Conservation (phyloP, 257 asterid genomes). For the Gentiana straminea region DNA sequence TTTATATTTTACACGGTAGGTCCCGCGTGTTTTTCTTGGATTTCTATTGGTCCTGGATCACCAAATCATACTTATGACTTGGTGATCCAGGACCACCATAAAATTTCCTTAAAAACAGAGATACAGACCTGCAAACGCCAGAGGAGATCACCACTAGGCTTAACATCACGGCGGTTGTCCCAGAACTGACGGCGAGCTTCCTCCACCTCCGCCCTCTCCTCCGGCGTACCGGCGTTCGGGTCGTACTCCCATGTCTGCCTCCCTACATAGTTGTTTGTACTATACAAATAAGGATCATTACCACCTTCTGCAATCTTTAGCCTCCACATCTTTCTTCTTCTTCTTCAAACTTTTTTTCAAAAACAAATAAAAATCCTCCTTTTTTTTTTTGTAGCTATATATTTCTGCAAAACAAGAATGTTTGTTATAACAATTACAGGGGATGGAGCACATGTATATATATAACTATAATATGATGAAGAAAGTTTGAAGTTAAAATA, state of each 20-base stretch:
- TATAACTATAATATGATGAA: not conserved
- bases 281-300: slow-evolving; percentile 38
- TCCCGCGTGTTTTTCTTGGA: too few species aligned
- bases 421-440: not conserved
- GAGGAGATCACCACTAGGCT: slow-evolving; percentile 54
- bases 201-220: slow-evolving; percentile 38
- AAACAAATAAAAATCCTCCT: not conserved
- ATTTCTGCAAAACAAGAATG: not conserved
- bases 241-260: slow-evolving; percentile 58
- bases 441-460: too few species aligned
- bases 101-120: too few species aligned
- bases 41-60: too few species aligned
- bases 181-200: slow-evolving; percentile 41
- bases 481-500: not conserved
- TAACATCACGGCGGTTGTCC: slow-evolving; percentile 40
- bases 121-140: slow-evolving; percentile 48
- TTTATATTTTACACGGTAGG: too few species aligned
- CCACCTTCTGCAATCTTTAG: slow-evolving; percentile 46
- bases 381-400: not conserved
- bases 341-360: too few species aligned
- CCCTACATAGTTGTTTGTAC: slow-evolving; percentile 59
- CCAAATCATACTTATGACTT: too few species aligned
- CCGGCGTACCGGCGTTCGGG: slow-evolving; percentile 32
- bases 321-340: slow-evolving; percentile 41
- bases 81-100: too few species aligned